These are phyloP conservation scores for Leishmania amazonensis DNA, from an alignment of 208 protist species.

Conservation along the genomic window DNA sequence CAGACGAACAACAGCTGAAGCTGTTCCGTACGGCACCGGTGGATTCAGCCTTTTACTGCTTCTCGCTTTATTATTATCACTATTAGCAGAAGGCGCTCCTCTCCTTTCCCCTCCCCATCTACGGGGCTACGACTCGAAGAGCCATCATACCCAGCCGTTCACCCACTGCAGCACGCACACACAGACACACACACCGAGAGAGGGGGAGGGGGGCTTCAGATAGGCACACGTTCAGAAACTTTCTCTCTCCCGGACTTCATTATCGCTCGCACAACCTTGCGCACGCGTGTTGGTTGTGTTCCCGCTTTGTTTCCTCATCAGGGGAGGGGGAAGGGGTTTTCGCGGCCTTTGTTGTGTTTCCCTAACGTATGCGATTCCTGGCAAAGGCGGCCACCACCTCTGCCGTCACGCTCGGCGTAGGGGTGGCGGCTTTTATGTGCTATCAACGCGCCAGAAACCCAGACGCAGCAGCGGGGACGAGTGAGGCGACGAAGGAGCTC, in stretches of 20 bases:
- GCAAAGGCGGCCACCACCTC: conserved; percentile 22
- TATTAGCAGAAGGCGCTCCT: neutral
- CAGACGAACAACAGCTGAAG: neutral
- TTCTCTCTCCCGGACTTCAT: neutral
- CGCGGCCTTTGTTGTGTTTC: neutral
- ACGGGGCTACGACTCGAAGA: neutral
- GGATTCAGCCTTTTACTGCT: neutral
- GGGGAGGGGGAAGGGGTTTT: too few relatives aligned
- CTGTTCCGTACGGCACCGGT: neutral
- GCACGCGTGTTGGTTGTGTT: neutral
- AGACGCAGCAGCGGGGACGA: neutral
- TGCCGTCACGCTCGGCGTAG: conserved; percentile 10
- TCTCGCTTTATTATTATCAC: neutral
- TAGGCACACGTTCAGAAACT: neutral
- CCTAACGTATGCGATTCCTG: conserved; percentile 23
- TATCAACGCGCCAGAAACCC: conserved; percentile 8
- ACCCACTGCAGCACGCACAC: neutral
- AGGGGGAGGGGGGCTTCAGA: neutral
- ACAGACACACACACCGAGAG: too few relatives aligned
- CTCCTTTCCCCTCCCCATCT: neutral
- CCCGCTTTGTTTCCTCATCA: neutral
- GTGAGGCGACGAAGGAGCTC: conserved; percentile 22
- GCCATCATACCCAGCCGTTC: neutral
- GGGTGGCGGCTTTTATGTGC: conserved; percentile 15
- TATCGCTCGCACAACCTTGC: neutral